These are phyloP conservation scores for Sphaerosporella brunnea DNA, from an alignment of 495 filamentous ascomycete genomes.

Conservation along the genomic window DNA sequence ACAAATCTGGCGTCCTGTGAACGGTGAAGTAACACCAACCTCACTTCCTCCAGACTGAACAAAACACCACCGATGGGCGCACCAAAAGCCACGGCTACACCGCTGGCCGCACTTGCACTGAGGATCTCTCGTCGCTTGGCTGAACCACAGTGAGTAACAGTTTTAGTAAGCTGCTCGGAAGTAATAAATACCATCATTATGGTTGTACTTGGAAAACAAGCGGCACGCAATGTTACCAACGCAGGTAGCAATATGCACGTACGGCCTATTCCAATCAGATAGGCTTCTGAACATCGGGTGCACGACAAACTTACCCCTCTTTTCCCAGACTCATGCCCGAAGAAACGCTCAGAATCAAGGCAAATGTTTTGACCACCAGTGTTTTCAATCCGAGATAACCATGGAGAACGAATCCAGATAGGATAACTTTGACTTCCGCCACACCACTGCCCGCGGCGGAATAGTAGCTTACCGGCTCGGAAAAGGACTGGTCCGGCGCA, in stretches of 20 bases:
- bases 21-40: slow-evolving; percentile 25
- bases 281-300: neutral
- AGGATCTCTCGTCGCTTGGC: slow-evolving; percentile 70
- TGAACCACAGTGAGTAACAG: slow-evolving; percentile 13
- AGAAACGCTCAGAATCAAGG: slow-evolving; percentile 69
- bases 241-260: slow-evolving; percentile 92
- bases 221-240: slow-evolving; percentile 91
- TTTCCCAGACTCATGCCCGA: slow-evolving; percentile 90
- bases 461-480: slow-evolving; percentile 74
- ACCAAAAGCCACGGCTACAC: slow-evolving; percentile 88
- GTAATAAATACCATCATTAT: slow-evolving; percentile 52
- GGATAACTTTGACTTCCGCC: slow-evolving; percentile 91
- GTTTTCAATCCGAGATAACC: slow-evolving; percentile 81
- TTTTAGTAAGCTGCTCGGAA: neutral
- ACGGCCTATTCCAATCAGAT: slow-evolving; percentile 40
- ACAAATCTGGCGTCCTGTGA: neutral
- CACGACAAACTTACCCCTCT: slow-evolving; percentile 40
- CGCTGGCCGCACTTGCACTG: slow-evolving; percentile 78
- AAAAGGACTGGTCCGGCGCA: slow-evolving; percentile 19
- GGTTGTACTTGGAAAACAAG: slow-evolving; percentile 79
- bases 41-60: slow-evolving; percentile 88
- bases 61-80: slow-evolving; percentile 85
- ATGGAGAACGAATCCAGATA: slow-evolving; percentile 93
- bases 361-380: slow-evolving; percentile 67
- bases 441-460: slow-evolving; percentile 92